These are phyloP conservation scores for Trichoderma hamatum DNA, from an alignment of 2,329 filamentous ascomycete genomes.

Conservation along the genomic window DNA sequence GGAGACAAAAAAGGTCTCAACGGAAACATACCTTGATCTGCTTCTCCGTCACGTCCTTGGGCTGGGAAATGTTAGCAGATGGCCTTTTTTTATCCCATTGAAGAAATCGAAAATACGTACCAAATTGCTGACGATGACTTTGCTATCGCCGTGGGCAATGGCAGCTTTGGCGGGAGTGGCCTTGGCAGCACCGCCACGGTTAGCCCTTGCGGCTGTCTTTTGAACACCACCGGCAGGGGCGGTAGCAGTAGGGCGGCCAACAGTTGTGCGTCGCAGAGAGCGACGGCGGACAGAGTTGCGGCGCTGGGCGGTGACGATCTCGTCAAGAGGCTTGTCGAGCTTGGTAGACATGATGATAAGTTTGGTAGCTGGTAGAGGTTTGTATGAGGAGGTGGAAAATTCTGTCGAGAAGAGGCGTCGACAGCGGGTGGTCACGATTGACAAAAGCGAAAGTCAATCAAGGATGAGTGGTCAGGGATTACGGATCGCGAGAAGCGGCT, in stretches of 20 bases:
- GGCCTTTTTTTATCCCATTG: not conserved
- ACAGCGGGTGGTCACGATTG: conserved; percentile 19
- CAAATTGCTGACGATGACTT: conserved; percentile 98
- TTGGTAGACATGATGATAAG: conserved; percentile 79
- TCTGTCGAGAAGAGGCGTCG: conserved; percentile 5
- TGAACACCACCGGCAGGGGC: conserved; percentile 84
- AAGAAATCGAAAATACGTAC: conserved; percentile 59
- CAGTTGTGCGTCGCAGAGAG: conserved; percentile 53
- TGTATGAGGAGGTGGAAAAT: conserved; percentile 7
- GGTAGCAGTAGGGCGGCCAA: conserved; percentile 56
- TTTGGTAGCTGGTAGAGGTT: conserved; percentile 16
- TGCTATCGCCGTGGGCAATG: conserved; percentile 73
- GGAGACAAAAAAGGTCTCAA: conserved; percentile 68
- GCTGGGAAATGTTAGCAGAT: conserved; percentile 63
- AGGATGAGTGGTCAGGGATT: conserved; percentile 4
- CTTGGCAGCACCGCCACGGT: conserved; percentile 63
- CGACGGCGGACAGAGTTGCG: conserved; percentile 59
- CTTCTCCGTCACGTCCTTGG: conserved; percentile 91
- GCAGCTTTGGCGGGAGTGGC: conserved; percentile 66
- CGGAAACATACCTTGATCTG: conserved; percentile 99
- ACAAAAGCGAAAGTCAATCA: conserved; percentile 16
- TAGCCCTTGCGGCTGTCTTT: conserved; percentile 69
- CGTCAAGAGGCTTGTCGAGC: conserved; percentile 95
- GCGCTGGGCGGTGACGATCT: conserved; percentile 84
- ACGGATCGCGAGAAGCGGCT: conserved; percentile 17